phyloP scores from a whole-genome alignment of 345 rosid species.

The Brassica napus region DNA sequence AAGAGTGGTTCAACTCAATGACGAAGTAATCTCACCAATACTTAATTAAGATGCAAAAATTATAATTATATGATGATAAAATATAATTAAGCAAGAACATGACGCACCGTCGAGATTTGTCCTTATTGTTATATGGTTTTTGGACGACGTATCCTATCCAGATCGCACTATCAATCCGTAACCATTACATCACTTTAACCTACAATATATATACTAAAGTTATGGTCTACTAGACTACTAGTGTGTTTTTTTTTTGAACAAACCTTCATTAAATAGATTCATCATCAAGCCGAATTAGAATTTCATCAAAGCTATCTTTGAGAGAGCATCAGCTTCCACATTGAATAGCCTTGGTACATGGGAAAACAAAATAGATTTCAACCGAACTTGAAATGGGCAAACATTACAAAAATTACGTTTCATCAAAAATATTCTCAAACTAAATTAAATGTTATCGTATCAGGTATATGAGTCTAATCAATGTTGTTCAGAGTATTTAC shows the following conservation, averaged over 20 bases:
- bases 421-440: not conserved
- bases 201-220: not conserved
- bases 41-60: not conserved
- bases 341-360: no score
- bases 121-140: not conserved
- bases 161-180: not conserved
- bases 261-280: no score
- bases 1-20: conserved; percentile 13
- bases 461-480: not conserved
- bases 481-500: not conserved
- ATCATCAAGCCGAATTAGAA: no score
- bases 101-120: conserved; percentile 24
- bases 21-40: conserved; percentile 3
- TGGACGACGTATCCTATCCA: conserved; percentile 4
- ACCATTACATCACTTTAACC: conserved; percentile 18
- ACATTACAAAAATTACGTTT: not conserved
- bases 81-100: conserved; percentile 12
- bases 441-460: not conserved
- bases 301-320: no score
- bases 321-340: no score
- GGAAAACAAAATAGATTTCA: not conserved
- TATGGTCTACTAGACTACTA: not conserved
- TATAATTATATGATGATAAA: not conserved
- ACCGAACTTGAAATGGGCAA: not conserved
- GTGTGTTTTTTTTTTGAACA: no score